Evolutionary conservation across 768 basidiomycete species (phyloP), one percentile per base, ranked within the genome.

Genomic region (Tricholoma saponaceum): DNA sequence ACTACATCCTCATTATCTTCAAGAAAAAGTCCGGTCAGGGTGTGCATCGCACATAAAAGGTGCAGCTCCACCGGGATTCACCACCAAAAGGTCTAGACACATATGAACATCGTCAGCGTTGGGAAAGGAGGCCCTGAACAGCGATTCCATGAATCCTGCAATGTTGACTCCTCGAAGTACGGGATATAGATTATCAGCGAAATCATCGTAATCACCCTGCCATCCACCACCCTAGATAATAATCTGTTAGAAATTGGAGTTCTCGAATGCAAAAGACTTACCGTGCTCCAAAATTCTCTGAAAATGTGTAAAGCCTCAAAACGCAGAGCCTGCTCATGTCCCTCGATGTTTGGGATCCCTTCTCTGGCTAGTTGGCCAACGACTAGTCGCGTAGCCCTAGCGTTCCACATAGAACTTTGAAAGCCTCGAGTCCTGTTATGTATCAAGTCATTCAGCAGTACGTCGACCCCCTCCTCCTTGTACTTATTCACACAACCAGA

Each of bases 1-100:
- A 90, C 83, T 0, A 89, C 72, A 59, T 89, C 84, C 52, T 87
- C 84, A 62, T 87, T 89, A 59, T 83, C 84, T 30, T 83, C 81
- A 44, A 87, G 65, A 26, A 90, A 71, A 33, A 84, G 63, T 2
- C 72, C 49, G 30, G 76, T 35, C 23, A 75, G 25, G 0, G 74
- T 72, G 18, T 74, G 75, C 59, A 71, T 70, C 3, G 72, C 75
- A 43, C 68, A 67, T 46, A 76, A 47, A 14, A 66, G 65, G 18
- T 70, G 62, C 35, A 70, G 62, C 37, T 61, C 23, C 30, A 60
- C 61, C 10, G 60, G n/a, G 57, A 23, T 63, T 68, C 14, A 60
- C 54, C 20, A 53, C n/a, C 0, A 75, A 57, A 12, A 67, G 47
- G 22, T 51, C 52, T 33, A 76, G 43, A 57, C 73, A 74, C n/a